These are phyloP conservation scores for Zelonia costaricensis DNA, from an alignment of 208 protist species.

Conservation along the genomic window DNA sequence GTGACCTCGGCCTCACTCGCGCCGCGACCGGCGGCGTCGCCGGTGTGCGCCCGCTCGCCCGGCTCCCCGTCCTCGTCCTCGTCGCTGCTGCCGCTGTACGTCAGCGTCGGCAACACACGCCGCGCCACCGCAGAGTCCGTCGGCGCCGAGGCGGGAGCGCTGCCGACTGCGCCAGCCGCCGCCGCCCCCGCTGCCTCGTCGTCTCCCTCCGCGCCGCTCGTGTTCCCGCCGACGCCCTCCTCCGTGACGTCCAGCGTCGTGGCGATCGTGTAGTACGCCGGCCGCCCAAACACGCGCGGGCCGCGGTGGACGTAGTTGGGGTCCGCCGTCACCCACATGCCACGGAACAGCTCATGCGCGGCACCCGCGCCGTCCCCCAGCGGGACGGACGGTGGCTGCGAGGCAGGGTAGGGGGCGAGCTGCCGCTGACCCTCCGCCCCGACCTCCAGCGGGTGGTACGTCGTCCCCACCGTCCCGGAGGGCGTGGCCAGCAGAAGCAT, in stretches of 20 bases:
- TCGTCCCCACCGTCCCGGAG: background rate
- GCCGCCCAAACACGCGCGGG: conserved; percentile 51
- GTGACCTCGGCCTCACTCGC: background rate
- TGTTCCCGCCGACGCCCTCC: conserved; percentile 8
- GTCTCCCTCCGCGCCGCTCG: background rate
- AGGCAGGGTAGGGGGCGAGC: background rate
- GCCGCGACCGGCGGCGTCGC: background rate
- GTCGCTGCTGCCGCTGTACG: conserved; percentile 23
- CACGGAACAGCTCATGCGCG: conserved; percentile 64
- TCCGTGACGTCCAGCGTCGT: conserved; percentile 37
- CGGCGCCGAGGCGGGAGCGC: background rate
- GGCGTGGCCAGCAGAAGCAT: conserved; percentile 31
- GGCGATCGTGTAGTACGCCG: conserved; percentile 68
- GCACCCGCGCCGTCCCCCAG: background rate
- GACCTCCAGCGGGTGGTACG: conserved; percentile 14
- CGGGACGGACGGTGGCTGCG: background rate
- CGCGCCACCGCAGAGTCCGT: background rate
- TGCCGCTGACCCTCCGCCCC: background rate
- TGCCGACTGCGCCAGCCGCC: background rate
- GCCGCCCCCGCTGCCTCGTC: too few species aligned
- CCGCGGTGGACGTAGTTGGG: conserved; percentile 35
- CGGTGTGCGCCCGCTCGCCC: too few species aligned
- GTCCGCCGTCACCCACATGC: conserved; percentile 74
- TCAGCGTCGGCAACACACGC: conserved; percentile 16
- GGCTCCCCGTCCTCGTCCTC: conserved; percentile 4